Base-by-base conservation (phyloP, 768 basidiomycete genomes). In the Boletus vinaceobasis region DNA sequence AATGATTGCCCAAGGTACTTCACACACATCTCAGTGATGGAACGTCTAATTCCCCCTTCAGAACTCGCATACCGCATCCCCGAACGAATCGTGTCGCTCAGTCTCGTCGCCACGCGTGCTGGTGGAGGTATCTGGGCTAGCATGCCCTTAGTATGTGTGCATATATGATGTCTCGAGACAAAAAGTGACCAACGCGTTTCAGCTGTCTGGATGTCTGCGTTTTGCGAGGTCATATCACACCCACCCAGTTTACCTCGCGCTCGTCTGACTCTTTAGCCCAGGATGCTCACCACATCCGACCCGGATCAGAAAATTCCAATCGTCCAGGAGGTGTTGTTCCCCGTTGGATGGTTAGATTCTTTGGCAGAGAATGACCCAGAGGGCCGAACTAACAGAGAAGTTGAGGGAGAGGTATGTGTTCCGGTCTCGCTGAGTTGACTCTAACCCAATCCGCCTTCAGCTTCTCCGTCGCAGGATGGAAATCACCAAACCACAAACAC, bases 1-100 rank as follows among this genome's bases (percentile, higher is more conserved):
- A 5, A 93, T 92, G 90, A 89, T 90, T 47, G 82, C 88, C 0
- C 87, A 89, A 72, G 86, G 87, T 86, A 65, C 14, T 14, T 59
- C 37, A 27, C 21, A 37, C 1, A 1, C 43, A 11, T 42, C n/a
- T 50, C 17, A 10, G 1, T 19, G 7, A 2, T 19, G 9, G 7
- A n/a, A 17, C 7, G n/a, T 35, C 44, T 40, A 26, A 60, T 27
- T 5, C 29, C 14, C 26, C 10, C 21, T 42, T 38, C 53, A 91
- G 91, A 93, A 62, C 75, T 93, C 3, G 82, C 89, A 0, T 75
- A 67, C 42, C 78, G 79, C 21, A 85, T 90, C 33, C 84, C 88
- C 0, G 71, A 86, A 11, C 78, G 88, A 14, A 83, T 92, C 31
- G 70, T 74, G 8, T 88, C 88, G 1, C 77, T 93, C 32, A 76